Base-by-base conservation (phyloP, 768 basidiomycete genomes). In the Trametes punicea region DNA sequence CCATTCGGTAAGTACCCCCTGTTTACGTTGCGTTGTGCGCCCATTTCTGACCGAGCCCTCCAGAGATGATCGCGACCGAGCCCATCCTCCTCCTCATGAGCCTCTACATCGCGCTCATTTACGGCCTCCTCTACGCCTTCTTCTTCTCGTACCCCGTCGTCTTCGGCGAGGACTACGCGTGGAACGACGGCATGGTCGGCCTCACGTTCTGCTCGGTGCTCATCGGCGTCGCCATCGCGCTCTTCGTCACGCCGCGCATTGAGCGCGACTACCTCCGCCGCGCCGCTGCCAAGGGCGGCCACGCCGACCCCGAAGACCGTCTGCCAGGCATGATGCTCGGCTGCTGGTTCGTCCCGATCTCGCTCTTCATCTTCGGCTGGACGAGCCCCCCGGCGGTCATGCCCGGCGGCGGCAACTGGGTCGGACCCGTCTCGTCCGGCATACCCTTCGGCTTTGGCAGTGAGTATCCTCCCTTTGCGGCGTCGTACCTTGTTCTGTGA, bases 11-110 rank as follows among this genome's bases (percentile, higher is more conserved):
- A 11, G 63, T 60, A 26, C n/a, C 2, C 11, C 18, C 21, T 9
- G 21, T 34, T 5, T 18, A n/a, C 30, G 18, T 25, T 7, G n/a
- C 50, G 1, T 40, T 23, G 8, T 38, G 31, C 15, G 33, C 25
- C 10, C 15, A 9, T 38, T 34, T 7, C 29, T 59, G 20, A 42
- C n/a, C 41, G 4, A 23, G 13, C 8, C 18, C 4, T 46, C 1
- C 59, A 65, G 61, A 71, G 39, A 74, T 81, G 70, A 67, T 80
- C 18, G 66, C 68, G 25, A 74, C 73, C 8, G 80, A 80, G 60
- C 75, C 76, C 0, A 78, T 80, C 51, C 68, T 79, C 23, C 64
- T 79, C 8, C 65, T 75, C 11, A 73, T 79, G 44, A 74, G 75
- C 6, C 57, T 79, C 36, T 80, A 76, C 65, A 71, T 77, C 41